Percentiles rank a stretch among this genome's conserved stretches.
These are phyloP conservation scores for Parmelia sp. DNA, from an alignment of 495 filamentous ascomycete species.

Conservation along the genomic window DNA sequence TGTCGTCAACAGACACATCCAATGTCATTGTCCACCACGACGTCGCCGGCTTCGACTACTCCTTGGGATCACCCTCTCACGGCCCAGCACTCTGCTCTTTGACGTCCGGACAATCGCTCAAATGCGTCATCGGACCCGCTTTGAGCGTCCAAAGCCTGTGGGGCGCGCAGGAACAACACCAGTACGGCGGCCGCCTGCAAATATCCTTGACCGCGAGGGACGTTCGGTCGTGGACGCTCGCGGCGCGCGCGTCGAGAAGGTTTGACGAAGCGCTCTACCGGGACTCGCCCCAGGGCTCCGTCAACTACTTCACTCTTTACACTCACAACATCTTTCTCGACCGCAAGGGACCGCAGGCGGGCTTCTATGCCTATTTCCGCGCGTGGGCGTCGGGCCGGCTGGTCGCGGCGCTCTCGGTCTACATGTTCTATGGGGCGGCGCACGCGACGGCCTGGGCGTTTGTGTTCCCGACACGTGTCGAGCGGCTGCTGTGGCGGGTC, in stretches of 20 bases:
- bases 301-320: slow-evolving; percentile 1
- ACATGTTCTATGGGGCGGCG: slow-evolving; percentile 24
- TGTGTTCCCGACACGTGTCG: slow-evolving; percentile 27
- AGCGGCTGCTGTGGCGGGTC: slow-evolving; percentile 30
- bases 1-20: background rate
- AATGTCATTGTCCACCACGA: background rate
- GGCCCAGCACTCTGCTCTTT: slow-evolving; percentile 7
- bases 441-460: slow-evolving; percentile 31
- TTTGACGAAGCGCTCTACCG: background rate
- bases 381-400: slow-evolving; percentile 4
- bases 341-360: slow-evolving; percentile 7
- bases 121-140: slow-evolving; percentile 6
- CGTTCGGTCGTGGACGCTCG: slow-evolving; percentile 11
- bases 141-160: slow-evolving; percentile 5
- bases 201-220: slow-evolving; percentile 2
- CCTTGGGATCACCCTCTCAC: background rate
- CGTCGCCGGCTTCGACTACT: background rate
- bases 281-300: background rate
- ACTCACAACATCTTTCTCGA: slow-evolving; percentile 5
- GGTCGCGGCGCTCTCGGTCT: slow-evolving; percentile 7
- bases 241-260: background rate
- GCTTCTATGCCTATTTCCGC: slow-evolving; percentile 8
- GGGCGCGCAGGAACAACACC: background rate
- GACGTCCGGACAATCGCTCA: background rate
- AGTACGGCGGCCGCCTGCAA: background rate